Evolutionary conservation across 1,139 yeast species (phyloP), one percentile per base, ranked within the genome.

Genomic region (Pichia sp.): DNA sequence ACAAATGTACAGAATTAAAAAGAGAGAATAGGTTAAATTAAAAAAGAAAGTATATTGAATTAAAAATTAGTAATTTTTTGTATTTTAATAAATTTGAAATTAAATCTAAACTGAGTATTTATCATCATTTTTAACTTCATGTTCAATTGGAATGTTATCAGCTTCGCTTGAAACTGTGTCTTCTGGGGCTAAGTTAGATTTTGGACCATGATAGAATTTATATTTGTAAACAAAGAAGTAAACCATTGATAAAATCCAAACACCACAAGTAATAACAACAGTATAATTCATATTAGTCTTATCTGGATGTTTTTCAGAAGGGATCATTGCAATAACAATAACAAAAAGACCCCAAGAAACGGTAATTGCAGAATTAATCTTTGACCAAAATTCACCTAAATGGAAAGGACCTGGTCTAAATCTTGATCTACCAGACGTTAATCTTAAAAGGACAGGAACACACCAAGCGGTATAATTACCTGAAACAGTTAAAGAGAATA

Each of bases 231-330:
- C 59, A 41, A 60, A 61, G 56, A 72, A 76, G 56, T 74, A 77
- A 6, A 68, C 41, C 47, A 68, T 56, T 0, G 80, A 67, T 8
- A 74, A 57, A 23, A 73, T 55, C 74, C 68, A 74, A 52, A 69
- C 72, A 48, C 71, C 70, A 30, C 73, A 71, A 7, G 76, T 75
- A 50, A 79, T 74, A 7, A 77, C 83, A 51, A 74, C 70, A 1
- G 83, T 77, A 56, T 79, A 79, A 56, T 79, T 79, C 84, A 79
- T 78, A 7, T 75, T 66, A 1, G 60, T 56, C 32, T 63, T 63
- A 30, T 62, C 61, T 11, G 74, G 69, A 11, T 56, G 59, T 30
- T 57, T 59, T 33, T 61, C 55, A 39, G 71, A 49, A 40, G 71
- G 67, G 53, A 70, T 63, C 75, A 71, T 70, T 4, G 55, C 55